These are phyloP conservation scores for Globisporangium canariense DNA, from an alignment of 352 stramenopile genomes.

Conservation along the genomic window DNA sequence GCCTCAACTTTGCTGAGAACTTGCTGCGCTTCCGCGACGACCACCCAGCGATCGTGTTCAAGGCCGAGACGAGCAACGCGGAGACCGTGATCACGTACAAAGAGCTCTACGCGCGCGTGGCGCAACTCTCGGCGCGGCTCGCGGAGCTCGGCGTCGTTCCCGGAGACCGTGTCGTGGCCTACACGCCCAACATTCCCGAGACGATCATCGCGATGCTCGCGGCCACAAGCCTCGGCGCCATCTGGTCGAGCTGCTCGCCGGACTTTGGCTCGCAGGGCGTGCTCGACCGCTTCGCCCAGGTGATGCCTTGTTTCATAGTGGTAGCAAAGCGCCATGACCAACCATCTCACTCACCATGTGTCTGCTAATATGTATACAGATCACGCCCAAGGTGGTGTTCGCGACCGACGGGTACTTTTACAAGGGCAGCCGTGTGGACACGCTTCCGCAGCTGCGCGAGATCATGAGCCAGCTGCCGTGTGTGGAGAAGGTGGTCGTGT, in stretches of 20 bases:
- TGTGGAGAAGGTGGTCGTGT: slow-evolving; percentile 57
- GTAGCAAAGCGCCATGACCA: too few species aligned
- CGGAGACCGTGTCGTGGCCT: slow-evolving; percentile 65
- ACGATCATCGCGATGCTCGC: slow-evolving; percentile 72
- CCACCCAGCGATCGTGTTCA: slow-evolving; percentile 69
- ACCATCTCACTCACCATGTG: too few species aligned
- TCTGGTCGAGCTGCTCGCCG: slow-evolving; percentile 82
- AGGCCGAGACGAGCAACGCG: slow-evolving; percentile 62
- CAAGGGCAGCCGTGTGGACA: slow-evolving; percentile 70
- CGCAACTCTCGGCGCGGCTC: slow-evolving; percentile 39
- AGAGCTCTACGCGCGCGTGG: slow-evolving; percentile 61
- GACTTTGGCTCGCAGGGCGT: slow-evolving; percentile 85
- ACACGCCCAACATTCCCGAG: slow-evolving; percentile 71
- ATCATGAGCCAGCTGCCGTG: slow-evolving; percentile 63
- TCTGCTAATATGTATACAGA: slow-evolving; percentile 18
- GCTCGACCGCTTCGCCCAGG: slow-evolving; percentile 77
- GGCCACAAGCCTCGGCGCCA: slow-evolving; percentile 58
- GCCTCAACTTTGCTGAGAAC: slow-evolving; percentile 78
- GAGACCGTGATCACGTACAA: slow-evolving; percentile 57
- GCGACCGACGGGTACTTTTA: slow-evolving; percentile 78
- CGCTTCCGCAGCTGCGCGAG: slow-evolving; percentile 48
- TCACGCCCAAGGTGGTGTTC: slow-evolving; percentile 75
- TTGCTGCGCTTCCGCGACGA: slow-evolving; percentile 71
- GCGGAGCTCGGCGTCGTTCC: slow-evolving; percentile 39
- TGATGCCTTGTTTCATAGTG: too few species aligned